phyloP scores from a whole-genome alignment of 2,329 filamentous ascomycete genomes.

The Fusarium sp. region DNA sequence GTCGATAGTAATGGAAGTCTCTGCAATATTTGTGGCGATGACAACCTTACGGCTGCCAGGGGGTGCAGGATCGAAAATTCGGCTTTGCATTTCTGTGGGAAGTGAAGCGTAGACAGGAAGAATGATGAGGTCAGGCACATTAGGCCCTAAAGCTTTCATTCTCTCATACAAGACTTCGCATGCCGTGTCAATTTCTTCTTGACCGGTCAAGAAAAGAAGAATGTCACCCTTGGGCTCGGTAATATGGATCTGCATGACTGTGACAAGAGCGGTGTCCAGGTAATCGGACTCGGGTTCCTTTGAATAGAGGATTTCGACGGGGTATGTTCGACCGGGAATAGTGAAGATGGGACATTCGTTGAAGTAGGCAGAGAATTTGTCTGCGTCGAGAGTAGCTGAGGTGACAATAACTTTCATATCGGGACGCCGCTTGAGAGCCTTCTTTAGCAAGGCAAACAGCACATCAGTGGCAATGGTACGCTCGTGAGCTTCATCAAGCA shows the following conservation, averaged over 20 bases:
- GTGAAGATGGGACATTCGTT: constrained; percentile 96
- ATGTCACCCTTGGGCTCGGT: constrained; percentile 94
- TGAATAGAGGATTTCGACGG: constrained; percentile 95
- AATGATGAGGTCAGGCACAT: constrained; percentile 90
- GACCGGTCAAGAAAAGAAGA: constrained; percentile 93
- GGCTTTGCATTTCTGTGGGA: constrained; percentile 90
- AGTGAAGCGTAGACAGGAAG: constrained; percentile 96
- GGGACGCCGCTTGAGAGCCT: constrained; percentile 83
- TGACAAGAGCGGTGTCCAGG: constrained; percentile 90
- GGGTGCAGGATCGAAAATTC: constrained; percentile 93
- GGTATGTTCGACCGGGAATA: constrained; percentile 93
- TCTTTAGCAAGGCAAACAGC: constrained; percentile 91
- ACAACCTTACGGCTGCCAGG: constrained; percentile 89
- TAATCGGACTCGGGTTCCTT: constrained; percentile 96
- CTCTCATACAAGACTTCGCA: constrained; percentile 93
- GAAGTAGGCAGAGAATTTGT: constrained; percentile 97
- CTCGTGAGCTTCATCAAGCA: constrained; percentile 98
- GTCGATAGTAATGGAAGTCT: constrained; percentile 97
- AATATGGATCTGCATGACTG: constrained; percentile 97
- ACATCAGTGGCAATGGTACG: constrained; percentile 96
- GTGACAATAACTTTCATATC: constrained; percentile 97
- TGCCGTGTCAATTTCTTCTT: constrained; percentile 96
- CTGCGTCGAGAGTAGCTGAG: constrained; percentile 93
- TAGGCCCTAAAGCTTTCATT: constrained; percentile 93
- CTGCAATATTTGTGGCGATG: constrained; percentile 97